Conservation (phyloP, 306 rosid species). For the Trifolium pratense region DNA sequence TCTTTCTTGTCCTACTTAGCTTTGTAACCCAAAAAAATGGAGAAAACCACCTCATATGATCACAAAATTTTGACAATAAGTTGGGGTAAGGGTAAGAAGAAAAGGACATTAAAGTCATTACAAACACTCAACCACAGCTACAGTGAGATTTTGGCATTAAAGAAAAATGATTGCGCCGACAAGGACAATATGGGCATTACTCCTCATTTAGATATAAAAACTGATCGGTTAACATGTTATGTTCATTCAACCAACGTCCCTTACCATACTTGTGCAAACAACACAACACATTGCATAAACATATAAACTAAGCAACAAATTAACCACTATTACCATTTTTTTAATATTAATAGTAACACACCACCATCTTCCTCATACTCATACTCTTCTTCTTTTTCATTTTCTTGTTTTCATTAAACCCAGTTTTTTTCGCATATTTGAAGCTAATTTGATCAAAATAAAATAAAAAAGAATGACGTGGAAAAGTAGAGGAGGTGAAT, state of each 20-base stretch:
- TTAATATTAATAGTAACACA: slow-evolving; percentile 28
- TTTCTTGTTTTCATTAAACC: background rate
- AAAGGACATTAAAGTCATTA: no score
- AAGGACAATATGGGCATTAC: slow-evolving; percentile 48
- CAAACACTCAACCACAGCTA: background rate
- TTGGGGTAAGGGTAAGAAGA: no score
- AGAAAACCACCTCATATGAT: no score
- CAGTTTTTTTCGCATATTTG: slow-evolving; percentile 34
- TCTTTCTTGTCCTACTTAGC: no score
- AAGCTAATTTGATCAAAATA: background rate
- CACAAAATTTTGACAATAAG: no score
- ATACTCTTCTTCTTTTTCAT: slow-evolving; percentile 28
- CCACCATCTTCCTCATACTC: slow-evolving; percentile 36
- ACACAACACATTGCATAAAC: slow-evolving; percentile 36
- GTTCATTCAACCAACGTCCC: slow-evolving; percentile 60
- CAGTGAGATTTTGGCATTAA: background rate
- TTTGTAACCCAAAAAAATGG: no score
- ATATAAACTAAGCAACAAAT: slow-evolving; percentile 52
- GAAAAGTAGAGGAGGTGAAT: slow-evolving; percentile 84
- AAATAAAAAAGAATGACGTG: slow-evolving; percentile 60
- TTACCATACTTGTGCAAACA: slow-evolving; percentile 65
- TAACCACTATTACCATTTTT: background rate
- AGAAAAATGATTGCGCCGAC: slow-evolving; percentile 39
- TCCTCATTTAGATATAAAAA: slow-evolving; percentile 25
- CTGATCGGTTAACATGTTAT: slow-evolving; percentile 49